These are phyloP conservation scores for Actinidia chinensis DNA, from an alignment of 179 eudicot species.

Conservation along the genomic window DNA sequence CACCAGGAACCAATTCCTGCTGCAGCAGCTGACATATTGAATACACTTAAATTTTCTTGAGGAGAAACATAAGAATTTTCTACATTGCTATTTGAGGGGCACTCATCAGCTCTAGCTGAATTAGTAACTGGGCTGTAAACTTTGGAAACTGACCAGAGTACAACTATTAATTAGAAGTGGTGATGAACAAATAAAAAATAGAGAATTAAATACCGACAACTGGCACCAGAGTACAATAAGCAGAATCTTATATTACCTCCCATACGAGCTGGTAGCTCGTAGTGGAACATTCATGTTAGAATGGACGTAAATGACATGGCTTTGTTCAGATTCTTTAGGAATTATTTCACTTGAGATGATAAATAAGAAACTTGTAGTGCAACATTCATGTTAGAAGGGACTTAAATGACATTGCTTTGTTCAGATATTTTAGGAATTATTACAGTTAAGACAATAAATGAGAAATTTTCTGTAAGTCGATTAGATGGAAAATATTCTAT, in stretches of 20 bases:
- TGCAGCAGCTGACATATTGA: conserved; percentile 22
- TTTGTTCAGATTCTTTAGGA: too few relatives aligned
- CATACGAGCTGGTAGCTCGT: conserved; percentile 1
- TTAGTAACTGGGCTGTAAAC: conserved; percentile 15
- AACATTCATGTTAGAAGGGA: too few relatives aligned
- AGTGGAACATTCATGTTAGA: neutral
- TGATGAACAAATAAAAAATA: neutral
- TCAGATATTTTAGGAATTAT: too few relatives aligned
- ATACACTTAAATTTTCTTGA: conserved; percentile 13
- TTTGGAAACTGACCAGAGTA: conserved; percentile 7
- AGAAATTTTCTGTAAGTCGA: too few relatives aligned
- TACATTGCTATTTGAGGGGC: neutral
- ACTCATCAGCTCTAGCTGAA: conserved; percentile 14
- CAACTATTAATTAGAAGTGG: neutral
- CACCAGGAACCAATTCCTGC: conserved; percentile 32
- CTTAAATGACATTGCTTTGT: too few relatives aligned
- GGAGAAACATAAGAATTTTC: neutral
- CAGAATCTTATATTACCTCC: neutral
- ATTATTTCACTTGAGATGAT: too few relatives aligned
- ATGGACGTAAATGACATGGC: too few relatives aligned
- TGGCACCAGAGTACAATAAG: neutral
- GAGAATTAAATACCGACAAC: neutral
- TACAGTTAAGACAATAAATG: too few relatives aligned
- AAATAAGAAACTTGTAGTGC: too few relatives aligned
- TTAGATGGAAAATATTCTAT: too few relatives aligned